Evolutionary conservation across 1,284 basidiomycete species (phyloP).

Genomic region (Kalmanozyma brasiliensis): DNA sequence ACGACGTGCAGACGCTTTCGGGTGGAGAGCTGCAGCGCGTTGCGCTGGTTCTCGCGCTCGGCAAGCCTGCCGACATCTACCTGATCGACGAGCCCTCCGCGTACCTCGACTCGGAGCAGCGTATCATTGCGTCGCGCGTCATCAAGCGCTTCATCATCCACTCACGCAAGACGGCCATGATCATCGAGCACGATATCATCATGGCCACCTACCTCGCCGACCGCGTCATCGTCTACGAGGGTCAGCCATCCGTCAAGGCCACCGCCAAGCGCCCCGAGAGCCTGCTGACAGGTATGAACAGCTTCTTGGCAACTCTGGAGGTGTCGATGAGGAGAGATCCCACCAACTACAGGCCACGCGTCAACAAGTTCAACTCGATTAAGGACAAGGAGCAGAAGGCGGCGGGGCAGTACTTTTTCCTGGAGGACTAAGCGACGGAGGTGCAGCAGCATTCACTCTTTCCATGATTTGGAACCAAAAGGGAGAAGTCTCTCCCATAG

Average conservation of each 20-base stretch:
- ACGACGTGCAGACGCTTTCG: constrained; percentile 67
- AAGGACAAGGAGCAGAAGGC: constrained; percentile 68
- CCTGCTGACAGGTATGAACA: constrained; percentile 67
- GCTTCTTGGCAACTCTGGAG: constrained; percentile 64
- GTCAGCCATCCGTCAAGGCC: constrained; percentile 64
- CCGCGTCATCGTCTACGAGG: constrained; percentile 66
- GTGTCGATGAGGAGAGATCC: constrained; percentile 67
- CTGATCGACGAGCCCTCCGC: constrained; percentile 68
- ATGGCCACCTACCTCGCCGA: constrained; percentile 67
- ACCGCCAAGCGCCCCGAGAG: constrained; percentile 63
- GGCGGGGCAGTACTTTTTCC: constrained; percentile 66
- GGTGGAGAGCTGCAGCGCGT: constrained; percentile 68
- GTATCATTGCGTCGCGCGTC: constrained; percentile 66
- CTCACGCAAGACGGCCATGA: constrained; percentile 67
- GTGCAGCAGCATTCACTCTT: too few relatives aligned
- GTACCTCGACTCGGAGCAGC: constrained; percentile 68
- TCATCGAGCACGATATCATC: constrained; percentile 68
- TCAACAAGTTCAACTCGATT: constrained; percentile 67
- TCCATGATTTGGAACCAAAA: constrained; percentile 11
- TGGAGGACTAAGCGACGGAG: constrained; percentile 51
- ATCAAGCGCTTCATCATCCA: constrained; percentile 69
- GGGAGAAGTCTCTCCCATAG: constrained; percentile 1
- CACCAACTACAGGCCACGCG: constrained; percentile 65
- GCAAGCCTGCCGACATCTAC: constrained; percentile 67
- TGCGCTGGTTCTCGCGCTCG: constrained; percentile 65